Percentiles rank a stretch among this genome's conserved stretches.
These are phyloP conservation scores for Tetratostichococcus sp. DNA, from an alignment of 139 green algal genomes.

Conservation along the genomic window DNA sequence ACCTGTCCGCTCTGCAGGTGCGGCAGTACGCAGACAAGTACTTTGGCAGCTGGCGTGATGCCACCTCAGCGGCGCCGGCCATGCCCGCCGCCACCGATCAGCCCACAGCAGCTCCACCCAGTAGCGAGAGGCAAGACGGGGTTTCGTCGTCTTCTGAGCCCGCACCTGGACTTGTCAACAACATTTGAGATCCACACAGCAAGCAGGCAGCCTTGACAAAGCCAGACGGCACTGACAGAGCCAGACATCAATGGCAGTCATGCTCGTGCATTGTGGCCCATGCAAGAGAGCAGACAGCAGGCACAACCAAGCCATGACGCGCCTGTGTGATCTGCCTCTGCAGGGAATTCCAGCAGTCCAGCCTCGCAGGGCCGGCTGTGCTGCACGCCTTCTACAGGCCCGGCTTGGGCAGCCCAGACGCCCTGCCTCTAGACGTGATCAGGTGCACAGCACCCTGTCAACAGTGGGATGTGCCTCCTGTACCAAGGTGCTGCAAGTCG, in stretches of 20 bases:
- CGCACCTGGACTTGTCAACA: too few species aligned
- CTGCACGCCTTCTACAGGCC: conserved; percentile 71
- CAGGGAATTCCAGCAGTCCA: conserved; percentile 13
- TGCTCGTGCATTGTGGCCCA: too few species aligned
- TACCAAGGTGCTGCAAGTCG: too few species aligned
- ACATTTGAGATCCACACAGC: too few species aligned
- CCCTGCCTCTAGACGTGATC: conserved; percentile 39
- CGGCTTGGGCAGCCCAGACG: conserved; percentile 14
- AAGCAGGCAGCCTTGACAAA: too few species aligned
- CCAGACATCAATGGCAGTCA: too few species aligned
- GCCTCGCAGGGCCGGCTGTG: conserved; percentile 41
- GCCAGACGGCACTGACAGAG: too few species aligned
- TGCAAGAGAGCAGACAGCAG: too few species aligned
- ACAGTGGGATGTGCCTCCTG: too few species aligned
- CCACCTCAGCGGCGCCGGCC: conserved; percentile 6
- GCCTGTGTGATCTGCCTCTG: neutral
- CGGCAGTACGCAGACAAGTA: conserved; percentile 57
- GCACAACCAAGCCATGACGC: neutral
- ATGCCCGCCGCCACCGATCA: neutral
- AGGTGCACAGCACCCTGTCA: neutral
- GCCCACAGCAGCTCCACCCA: neutral
- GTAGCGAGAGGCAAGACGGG: too few species aligned
- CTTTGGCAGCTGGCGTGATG: conserved; percentile 59
- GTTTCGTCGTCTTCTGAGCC: too few species aligned
- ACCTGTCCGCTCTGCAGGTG: conserved; percentile 41